Conservation (phyloP, 805 yeast species). For the Torulaspora microellipsoides region DNA sequence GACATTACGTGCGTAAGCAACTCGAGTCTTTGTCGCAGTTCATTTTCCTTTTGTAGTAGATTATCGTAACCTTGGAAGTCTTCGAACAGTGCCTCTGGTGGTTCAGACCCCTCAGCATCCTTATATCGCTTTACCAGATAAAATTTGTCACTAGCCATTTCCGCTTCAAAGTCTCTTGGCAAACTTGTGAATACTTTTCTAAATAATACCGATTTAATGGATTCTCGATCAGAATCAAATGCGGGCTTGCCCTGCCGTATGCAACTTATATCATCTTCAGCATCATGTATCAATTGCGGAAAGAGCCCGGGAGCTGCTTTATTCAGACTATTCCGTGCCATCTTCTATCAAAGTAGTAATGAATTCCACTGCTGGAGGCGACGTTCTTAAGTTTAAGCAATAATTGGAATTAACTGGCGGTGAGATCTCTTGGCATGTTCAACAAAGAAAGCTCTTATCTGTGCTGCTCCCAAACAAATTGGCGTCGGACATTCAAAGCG, state of each 20-base stretch:
- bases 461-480: too few species aligned
- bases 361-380: too few species aligned
- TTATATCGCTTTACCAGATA: constrained; percentile 21
- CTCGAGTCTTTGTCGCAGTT: constrained; percentile 18
- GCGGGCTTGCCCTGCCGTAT: neutral
- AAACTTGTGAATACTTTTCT: constrained; percentile 12
- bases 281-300: constrained; percentile 8
- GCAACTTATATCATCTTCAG: neutral
- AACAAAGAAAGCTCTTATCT: too few species aligned
- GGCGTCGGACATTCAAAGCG: too few species aligned
- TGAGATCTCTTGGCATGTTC: too few species aligned
- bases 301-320: constrained; percentile 20
- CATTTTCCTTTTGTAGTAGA: constrained; percentile 28
- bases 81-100: constrained; percentile 7
- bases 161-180: constrained; percentile 17
- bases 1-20: constrained; percentile 4
- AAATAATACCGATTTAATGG: neutral
- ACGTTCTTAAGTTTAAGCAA: too few species aligned
- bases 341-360: neutral
- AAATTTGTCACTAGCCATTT: constrained; percentile 28
- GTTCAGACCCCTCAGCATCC: neutral
- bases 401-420: too few species aligned
- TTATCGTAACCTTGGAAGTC: constrained; percentile 33
- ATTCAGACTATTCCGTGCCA: constrained; percentile 4
- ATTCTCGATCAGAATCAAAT: neutral